Base-by-base conservation (phyloP, 805 yeast genomes). In the Metschnikowia amazonensis region DNA sequence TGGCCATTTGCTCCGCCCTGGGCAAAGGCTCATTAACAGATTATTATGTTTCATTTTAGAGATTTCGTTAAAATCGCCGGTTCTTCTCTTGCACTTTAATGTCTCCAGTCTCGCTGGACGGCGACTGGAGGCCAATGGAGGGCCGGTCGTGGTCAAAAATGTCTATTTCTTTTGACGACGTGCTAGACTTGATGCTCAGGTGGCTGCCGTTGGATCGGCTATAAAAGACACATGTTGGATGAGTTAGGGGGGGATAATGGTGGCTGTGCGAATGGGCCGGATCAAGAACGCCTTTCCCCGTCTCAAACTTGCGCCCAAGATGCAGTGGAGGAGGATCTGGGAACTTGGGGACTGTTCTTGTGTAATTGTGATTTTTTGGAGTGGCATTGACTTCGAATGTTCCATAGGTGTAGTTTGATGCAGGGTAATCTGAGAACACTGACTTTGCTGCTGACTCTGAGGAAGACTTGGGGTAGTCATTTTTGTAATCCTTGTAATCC, bases 91-190 rank as follows among this genome's bases (percentile, higher is more conserved):
- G 34, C 17, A 23, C 21, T 30, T 31, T 36, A 5, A 36, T 25
- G 23, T 36, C 42, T 7, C 42, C 42, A 23, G 29, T 13, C 31
- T 41, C 45, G 30, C 32, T 31, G 16, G 44, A 25, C n/a, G 73
- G 73, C 29, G 72, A 66, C 6, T 57, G 49, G 10, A 58, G 56
- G 3, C 63, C 64, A 35, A 51, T 44, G 37, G 48, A 49, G 17
- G 60, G 51, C 21, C 59, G 49, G 30, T 60, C 67, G 18, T 44
- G 41, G 43, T 64, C 67, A 44, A 63, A 64, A 5, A 62, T 51
- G 20, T 56, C 57, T 30, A 48, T 48, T 17, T 58, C 63, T 13
- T 50, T 45, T 11, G 54, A 48, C 16, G 59, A 49, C 17, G 48
- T 46, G 13, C 60, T 47, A 20, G 65, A 60, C 45, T 53, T 60